phyloP scores from a whole-genome alignment of 148 eudicot species.

The Polygonum aviculare region DNA sequence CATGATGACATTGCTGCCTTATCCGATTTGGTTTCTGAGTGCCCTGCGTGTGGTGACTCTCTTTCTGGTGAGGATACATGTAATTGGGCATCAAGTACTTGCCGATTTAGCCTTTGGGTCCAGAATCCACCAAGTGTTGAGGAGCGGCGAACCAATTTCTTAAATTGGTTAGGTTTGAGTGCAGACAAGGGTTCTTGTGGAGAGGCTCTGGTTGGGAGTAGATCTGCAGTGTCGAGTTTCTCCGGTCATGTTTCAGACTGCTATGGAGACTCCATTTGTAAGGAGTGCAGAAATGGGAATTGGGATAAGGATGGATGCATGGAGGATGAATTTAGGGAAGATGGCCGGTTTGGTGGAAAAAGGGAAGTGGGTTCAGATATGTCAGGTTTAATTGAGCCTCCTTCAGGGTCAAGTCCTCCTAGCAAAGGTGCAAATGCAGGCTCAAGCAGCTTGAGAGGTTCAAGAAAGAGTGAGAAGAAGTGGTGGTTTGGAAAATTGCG shows the following conservation, averaged over 20 bases:
- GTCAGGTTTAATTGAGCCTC: slow-evolving; percentile 10
- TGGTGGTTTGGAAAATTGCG: slow-evolving; percentile 48
- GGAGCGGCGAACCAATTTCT: slow-evolving; percentile 4
- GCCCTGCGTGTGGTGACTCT: neutral
- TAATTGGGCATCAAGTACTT: neutral
- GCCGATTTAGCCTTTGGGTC: neutral
- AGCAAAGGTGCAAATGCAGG: slow-evolving; percentile 20
- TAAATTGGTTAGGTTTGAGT: slow-evolving; percentile 18
- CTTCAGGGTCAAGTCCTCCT: slow-evolving; percentile 25
- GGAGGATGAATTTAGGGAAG: slow-evolving; percentile 16
- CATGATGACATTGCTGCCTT: neutral
- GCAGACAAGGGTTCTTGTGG: slow-evolving; percentile 14
- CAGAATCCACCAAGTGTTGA: slow-evolving; percentile 5
- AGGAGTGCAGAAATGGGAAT: slow-evolving; percentile 20
- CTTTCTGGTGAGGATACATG: neutral
- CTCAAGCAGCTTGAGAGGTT: slow-evolving; percentile 14
- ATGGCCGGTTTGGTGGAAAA: slow-evolving; percentile 5
- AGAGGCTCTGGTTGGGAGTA: slow-evolving; percentile 22
- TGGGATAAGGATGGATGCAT: slow-evolving; percentile 15
- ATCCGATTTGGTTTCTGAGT: neutral
- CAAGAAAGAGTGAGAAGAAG: slow-evolving; percentile 34
- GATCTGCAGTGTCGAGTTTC: slow-evolving; percentile 34
- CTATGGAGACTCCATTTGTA: slow-evolving; percentile 12
- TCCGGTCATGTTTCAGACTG: slow-evolving; percentile 25
- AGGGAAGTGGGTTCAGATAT: slow-evolving; percentile 13